phyloP scores from a whole-genome alignment of 495 filamentous ascomycete species.

The Aspergillus heteromorphus region DNA sequence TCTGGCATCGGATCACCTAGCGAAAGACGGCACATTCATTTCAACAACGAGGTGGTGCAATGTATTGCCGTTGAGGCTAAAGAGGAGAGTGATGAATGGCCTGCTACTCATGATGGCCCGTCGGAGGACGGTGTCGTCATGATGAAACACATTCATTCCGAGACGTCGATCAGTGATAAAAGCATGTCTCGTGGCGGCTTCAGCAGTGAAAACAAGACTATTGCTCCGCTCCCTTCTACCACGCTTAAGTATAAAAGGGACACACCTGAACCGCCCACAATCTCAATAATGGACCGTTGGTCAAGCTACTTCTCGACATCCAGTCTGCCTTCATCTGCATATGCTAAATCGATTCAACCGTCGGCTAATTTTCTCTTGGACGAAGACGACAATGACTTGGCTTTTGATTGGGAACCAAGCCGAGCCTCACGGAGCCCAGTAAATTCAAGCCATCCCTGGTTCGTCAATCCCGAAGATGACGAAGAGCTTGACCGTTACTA shows the following conservation, averaged over 20 bases:
- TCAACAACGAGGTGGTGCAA: slow-evolving; percentile 92
- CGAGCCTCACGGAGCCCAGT: slow-evolving; percentile 14
- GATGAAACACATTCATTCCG: slow-evolving; percentile 61
- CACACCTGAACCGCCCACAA: slow-evolving; percentile 55
- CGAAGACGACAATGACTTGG: slow-evolving; percentile 58
- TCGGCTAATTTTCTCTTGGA: slow-evolving; percentile 67
- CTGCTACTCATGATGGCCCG: slow-evolving; percentile 51
- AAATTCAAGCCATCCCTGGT: slow-evolving; percentile 30
- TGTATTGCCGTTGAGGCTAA: slow-evolving; percentile 91
- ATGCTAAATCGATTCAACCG: slow-evolving; percentile 68
- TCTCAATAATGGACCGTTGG: slow-evolving; percentile 31
- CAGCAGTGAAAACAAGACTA: slow-evolving; percentile 73
- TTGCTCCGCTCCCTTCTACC: slow-evolving; percentile 87
- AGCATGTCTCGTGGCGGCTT: slow-evolving; percentile 49
- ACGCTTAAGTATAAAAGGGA: slow-evolving; percentile 86
- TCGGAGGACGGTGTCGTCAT: slow-evolving; percentile 76
- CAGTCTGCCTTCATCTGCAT: slow-evolving; percentile 60
- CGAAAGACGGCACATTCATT: slow-evolving; percentile 84
- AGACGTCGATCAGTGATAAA: slow-evolving; percentile 42
- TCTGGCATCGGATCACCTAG: slow-evolving; percentile 58
- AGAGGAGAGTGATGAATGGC: slow-evolving; percentile 58
- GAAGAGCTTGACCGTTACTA: slow-evolving; percentile 40
- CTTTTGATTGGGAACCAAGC: slow-evolving; percentile 44
- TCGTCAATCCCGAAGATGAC: slow-evolving; percentile 31
- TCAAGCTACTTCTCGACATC: slow-evolving; percentile 36